Base-by-base conservation (phyloP, 345 rosid genomes). In the Adansonia digitata region DNA sequence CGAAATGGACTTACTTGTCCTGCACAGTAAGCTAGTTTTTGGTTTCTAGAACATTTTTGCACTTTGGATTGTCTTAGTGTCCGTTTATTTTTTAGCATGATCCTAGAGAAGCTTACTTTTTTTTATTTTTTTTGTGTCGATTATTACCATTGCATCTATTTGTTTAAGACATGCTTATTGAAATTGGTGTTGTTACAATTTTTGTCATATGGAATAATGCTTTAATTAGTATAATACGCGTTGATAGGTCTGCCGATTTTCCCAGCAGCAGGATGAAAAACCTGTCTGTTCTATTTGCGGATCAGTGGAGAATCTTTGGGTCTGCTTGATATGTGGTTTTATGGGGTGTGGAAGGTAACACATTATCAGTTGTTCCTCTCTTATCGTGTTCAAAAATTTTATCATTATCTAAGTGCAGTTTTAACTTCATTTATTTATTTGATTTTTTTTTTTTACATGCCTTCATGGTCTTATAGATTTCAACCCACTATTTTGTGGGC, bases 261-360 rank as follows among this genome's bases (percentile, higher is more conserved):
- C 94, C 83, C 99, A 95, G 80, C 96, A 93, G 85, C 88, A 84
- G 81, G 96, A 90, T 82, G 94, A 91, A 81, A 87, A 82, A 59
- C 89, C 87, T 34, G 77, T 86, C 77, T 95, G 99, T 86, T 89
- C 91, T 78, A 80, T 85, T 55, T 93, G 99, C 78, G 92, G 90
- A 53, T 91, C 93, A 45, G 79, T 78, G 37, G 97, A 93, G 73
- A 85, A 93, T 74, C 88, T 95, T 67, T 93, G 98, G 99, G 86
- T 90, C 61, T 95, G 98, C 70, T 80, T 95, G 81, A 93, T 91
- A 66, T 90, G 99, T 81, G 97, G 98, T 73, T 93, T 95, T 85
- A 82, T 91, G 37, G 97, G 98, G 43, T 93, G 98, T 85, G 98
- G 94, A 88, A 95, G 99, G 98, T 93, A 84, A 76, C 79, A 52